Evolutionary conservation across 768 basidiomycete genomes (phyloP).

Genomic region (Gloeophyllum trabeum): DNA sequence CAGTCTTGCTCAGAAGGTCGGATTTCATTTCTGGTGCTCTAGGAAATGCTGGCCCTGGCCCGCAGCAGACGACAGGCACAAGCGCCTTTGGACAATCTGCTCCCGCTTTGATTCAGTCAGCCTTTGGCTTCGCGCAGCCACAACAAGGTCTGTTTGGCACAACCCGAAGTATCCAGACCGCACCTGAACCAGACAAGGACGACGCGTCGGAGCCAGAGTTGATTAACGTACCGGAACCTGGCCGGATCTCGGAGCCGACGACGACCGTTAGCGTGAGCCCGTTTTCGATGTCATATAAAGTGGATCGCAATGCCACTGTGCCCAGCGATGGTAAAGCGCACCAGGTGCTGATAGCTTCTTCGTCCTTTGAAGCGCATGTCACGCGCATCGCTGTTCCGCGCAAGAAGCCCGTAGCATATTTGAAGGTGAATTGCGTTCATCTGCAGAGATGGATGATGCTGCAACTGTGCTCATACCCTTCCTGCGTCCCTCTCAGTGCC

Average conservation of each 20-base stretch:
- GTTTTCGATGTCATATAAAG: slow-evolving; percentile 37
- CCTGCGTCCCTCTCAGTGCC: slow-evolving; percentile 19
- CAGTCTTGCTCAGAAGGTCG: neutral
- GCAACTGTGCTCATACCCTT: neutral
- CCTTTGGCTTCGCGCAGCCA: neutral
- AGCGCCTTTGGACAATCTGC: neutral
- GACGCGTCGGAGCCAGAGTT: neutral
- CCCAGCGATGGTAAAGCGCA: slow-evolving; percentile 45
- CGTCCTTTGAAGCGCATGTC: slow-evolving; percentile 33
- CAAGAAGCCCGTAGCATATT: slow-evolving; percentile 34
- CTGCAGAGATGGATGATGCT: too few species aligned
- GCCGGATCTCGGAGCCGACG: slow-evolving; percentile 20
- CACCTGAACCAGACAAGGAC: neutral
- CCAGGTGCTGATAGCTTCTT: slow-evolving; percentile 38
- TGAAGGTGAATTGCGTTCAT: slow-evolving; percentile 25
- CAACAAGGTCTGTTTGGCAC: neutral
- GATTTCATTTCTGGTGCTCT: neutral
- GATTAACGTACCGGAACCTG: neutral
- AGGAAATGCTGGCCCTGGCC: neutral
- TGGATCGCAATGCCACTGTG: slow-evolving; percentile 37
- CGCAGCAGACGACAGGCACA: neutral
- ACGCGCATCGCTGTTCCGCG: slow-evolving; percentile 40
- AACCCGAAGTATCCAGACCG: neutral
- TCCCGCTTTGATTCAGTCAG: neutral
- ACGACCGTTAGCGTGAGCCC: slow-evolving; percentile 42